Conservation (phyloP, 1,139 yeast genomes). For the Keqinozyma sinolaborantium region DNA sequence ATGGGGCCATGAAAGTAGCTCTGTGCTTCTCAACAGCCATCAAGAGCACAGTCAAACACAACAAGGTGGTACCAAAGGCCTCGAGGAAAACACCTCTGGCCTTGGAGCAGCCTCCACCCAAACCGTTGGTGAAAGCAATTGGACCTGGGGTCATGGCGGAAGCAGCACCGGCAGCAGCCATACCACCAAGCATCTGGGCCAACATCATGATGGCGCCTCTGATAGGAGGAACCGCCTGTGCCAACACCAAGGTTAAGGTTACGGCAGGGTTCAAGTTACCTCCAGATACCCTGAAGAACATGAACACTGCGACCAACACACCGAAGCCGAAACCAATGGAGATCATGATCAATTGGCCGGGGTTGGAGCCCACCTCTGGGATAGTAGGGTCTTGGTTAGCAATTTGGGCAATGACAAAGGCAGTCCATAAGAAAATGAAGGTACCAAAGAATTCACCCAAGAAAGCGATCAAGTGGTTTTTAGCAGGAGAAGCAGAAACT, state of each 20-base stretch:
- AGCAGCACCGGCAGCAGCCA: constrained; percentile 93
- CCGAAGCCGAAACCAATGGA: constrained; percentile 87
- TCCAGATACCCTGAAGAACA: constrained; percentile 79
- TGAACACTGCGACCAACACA: constrained; percentile 71
- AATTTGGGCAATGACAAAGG: constrained; percentile 79
- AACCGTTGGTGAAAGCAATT: constrained; percentile 64
- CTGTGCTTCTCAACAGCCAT: constrained; percentile 82
- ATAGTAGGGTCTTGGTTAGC: constrained; percentile 66
- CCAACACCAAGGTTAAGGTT: constrained; percentile 65
- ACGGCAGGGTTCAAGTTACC: constrained; percentile 93
- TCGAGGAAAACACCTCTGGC: constrained; percentile 79
- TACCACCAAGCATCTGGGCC: constrained; percentile 78
- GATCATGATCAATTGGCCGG: constrained; percentile 72
- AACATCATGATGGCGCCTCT: constrained; percentile 65
- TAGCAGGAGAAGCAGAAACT: constrained; percentile 18
- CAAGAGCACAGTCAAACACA: constrained; percentile 75
- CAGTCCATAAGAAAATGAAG: constrained; percentile 77
- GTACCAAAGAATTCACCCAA: constrained; percentile 79
- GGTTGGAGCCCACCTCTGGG: constrained; percentile 48
- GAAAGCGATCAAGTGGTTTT: constrained; percentile 32
- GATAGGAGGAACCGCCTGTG: constrained; percentile 70
- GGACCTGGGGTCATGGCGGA: constrained; percentile 84
- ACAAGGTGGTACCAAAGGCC: constrained; percentile 73
- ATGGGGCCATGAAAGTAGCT: constrained; percentile 78
- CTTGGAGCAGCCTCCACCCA: constrained; percentile 72